These are phyloP conservation scores for Fusarium irregulare DNA, from an alignment of 2,329 filamentous ascomycete species.

Conservation along the genomic window DNA sequence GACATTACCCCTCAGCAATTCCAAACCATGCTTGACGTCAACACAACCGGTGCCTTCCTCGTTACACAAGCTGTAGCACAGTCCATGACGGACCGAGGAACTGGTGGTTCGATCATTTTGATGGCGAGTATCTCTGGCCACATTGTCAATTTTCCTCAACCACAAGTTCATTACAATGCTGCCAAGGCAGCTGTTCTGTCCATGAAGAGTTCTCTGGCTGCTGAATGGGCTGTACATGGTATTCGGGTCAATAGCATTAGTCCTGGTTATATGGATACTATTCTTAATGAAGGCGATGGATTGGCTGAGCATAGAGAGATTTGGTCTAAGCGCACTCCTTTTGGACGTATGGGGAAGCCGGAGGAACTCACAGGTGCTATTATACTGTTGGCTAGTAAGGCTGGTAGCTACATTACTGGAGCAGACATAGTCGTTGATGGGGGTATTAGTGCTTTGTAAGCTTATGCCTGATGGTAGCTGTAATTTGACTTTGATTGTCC, in stretches of 20 bases:
- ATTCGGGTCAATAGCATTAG: slow-evolving; percentile 23
- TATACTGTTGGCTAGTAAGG: slow-evolving; percentile 17
- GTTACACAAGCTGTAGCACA: slow-evolving; percentile 71
- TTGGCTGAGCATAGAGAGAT: slow-evolving; percentile 18
- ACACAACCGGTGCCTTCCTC: slow-evolving; percentile 76
- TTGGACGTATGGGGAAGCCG: slow-evolving; percentile 13
- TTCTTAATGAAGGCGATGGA: slow-evolving; percentile 14
- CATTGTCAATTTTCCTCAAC: slow-evolving; percentile 76
- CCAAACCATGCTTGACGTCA: slow-evolving; percentile 75
- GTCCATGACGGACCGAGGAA: slow-evolving; percentile 36
- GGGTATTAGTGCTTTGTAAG: slow-evolving; percentile 18
- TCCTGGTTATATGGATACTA: slow-evolving; percentile 25
- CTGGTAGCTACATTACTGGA: slow-evolving; percentile 21
- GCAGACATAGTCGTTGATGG: slow-evolving; percentile 20
- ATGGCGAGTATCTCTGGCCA: slow-evolving; percentile 76
- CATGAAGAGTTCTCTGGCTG: slow-evolving; percentile 13
- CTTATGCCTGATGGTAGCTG: not conserved
- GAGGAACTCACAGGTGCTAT: slow-evolving; percentile 19
- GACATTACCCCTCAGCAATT: slow-evolving; percentile 70
- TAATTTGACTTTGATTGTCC: not conserved
- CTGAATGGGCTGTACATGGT: slow-evolving; percentile 16
- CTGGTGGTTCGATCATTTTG: slow-evolving; percentile 74
- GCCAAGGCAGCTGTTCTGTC: slow-evolving; percentile 17
- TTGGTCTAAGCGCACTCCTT: slow-evolving; percentile 13
- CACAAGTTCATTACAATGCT: slow-evolving; percentile 78